Base-by-base conservation (phyloP, 306 rosid species). In the Gastrolobium villosum region DNA sequence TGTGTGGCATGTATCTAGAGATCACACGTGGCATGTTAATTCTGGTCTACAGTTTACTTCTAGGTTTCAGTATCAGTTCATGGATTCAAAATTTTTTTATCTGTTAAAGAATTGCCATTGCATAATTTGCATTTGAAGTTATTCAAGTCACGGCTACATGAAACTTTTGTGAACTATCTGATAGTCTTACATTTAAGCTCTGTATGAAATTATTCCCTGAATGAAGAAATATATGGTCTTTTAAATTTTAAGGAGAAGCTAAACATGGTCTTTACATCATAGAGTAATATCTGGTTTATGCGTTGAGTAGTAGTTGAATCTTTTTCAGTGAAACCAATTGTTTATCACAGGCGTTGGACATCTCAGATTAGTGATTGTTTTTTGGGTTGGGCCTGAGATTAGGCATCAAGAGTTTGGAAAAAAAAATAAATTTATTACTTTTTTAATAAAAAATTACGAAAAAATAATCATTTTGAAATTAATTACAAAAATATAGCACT, bases 311-410 rank as follows among this genome's bases (percentile, higher is more conserved):
- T 20, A 20, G 26, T 20, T 1, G 26, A 20, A 20, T 81, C 32
- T 56, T 14, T 10, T 81, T 55, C 76, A 65, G 76, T 49, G 20
- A 50, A 10, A 36, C 65, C 46, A n/a, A 8, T 20, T 20, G 63
- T 80, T 54, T 20, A 10, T 39, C 2, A 7, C 26, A 43, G 36
- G 6, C n/a, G 5, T 5, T 64, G 79, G 34, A 44, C 31, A 4
- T 2, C 32, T 26, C 49, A 7, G 39, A 46, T 63, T 31, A 43
- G 59, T 20, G 49, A 52, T 65, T 13, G 56, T 20, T 48, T 48
- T 72, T 68, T 9, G 10, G 68, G 28, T 37, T 81, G 34, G 30
- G 55, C 44, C 80, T 14, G 53, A 53, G 34, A 65, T 31, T 30
- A 57, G 39, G 30, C 20, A 65, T n/a, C n/a, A n/a, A n/a, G n/a